Evolutionary conservation across 2,329 filamentous ascomycete genomes (phyloP), one percentile per base, ranked within the genome.

Genomic region (Clathrospora elynae): DNA sequence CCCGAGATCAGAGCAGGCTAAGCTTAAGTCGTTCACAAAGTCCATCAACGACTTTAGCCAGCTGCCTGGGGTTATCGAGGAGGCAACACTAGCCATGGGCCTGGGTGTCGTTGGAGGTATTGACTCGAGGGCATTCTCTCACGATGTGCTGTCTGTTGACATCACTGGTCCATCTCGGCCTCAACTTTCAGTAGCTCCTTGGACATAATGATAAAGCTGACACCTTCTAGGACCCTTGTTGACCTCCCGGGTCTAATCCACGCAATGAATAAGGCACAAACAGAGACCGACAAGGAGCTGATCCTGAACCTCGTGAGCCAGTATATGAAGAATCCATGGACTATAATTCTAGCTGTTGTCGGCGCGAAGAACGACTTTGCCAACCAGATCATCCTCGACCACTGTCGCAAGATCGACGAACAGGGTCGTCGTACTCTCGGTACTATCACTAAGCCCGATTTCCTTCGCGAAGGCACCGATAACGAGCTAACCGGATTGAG

Each of bases 381-480:
- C 5, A 78, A 82, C 20, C 84, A 88, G 54, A 69, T 75, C 7
- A 76, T 87, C 4, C 66, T 81, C 0, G 72, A 78, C 9, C 76
- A 74, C 9, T 74, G 72, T 2, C 66, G 70, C 12, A 54, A 67
- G 28, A 73, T 80, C 19, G 79, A 83, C 48, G 65, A 67, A 1
- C 51, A 68, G 1, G 68, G 71, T 10, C 49, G 63, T 2, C 74
- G 80, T 2, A 84, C 80, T 0, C 62, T 84, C 0, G 78, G 80
- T 0, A 75, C 84, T 41, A 75, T 84, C 40, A 84, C 80, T 0
- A 83, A 83, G 53, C 77, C 78, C 0, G 80, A 83, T 46, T 60
- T 64, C 3, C 59, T 78, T 0, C 55, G 53, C 0, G 37, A 62
- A 0, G 72, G 70, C 1, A 70, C 72, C 4, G 73, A 81, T 0